Evolutionary conservation across 768 basidiomycete genomes (phyloP), one percentile per base, ranked within the genome.

Genomic region (Xanthoconium purpureum): DNA sequence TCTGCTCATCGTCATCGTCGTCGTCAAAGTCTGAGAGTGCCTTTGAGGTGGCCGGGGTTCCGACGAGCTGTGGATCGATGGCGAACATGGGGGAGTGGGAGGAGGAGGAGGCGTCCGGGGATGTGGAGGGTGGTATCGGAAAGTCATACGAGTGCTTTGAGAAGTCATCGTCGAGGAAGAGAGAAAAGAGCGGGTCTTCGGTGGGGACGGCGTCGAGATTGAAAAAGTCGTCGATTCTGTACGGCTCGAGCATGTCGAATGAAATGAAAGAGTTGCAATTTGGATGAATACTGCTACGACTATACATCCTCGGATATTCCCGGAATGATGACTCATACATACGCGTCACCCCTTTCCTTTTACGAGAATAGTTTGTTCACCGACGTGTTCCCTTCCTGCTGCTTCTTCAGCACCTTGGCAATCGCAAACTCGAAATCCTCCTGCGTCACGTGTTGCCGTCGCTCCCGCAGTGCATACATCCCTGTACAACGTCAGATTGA

Each of bases 381-480:
- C 1, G 89, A 91, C 28, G 91, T 97, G 71, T 95, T 95, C 15
- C 87, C 88, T 63, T 97, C 94, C 65, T 95, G 91, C 79, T 94
- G 92, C 82, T 95, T 96, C 84, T 97, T 98, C 66, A 96, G 75
- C 10, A 92, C 93, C 83, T 97, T 98, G 3, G 95, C 94, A 13
- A 98, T 90, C 35, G 96, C 95, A 77, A 98, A 94, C 78, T 98
- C 97, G 66, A 98, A 98, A 68, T 98, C 96, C 68, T 98, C 96
- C 73, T 97, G 95, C 4, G 95, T 97, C 49, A 98, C 96, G 71
- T 98, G 95, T 62, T 97, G 95, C 61, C 96, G 78, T 56, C 96
- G 83, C 74, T 99, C 96, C 17, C 96, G 84, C 3, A 99, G 78
- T 0, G 96, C 96, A 66, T 97, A 98, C 96, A 98, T 98, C 29